Evolutionary conservation across 208 protist species (phyloP), one percentile per base, ranked within the genome.

Genomic region (Acanthamoeba quina): DNA sequence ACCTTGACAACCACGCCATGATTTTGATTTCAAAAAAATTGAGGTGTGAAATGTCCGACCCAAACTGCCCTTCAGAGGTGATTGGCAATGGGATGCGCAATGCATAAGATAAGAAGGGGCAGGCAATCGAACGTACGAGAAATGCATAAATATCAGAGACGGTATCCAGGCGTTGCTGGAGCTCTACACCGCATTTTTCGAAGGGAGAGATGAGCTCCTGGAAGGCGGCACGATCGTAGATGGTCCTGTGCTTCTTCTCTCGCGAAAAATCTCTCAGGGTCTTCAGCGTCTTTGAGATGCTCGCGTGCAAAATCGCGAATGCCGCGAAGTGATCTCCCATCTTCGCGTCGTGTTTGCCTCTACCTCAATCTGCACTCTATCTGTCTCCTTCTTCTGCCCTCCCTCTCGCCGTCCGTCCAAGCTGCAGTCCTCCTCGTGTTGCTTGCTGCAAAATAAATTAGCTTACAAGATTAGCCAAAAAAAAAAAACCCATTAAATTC

Each of bases 131-230:
- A 19, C 26, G 5, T 92, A 92, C 86, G 24, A 92, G 86, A 37
- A 92, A 92, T 11, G 52, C 47, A 54, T 92, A 92, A 54, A 92
- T n/a, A 11, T 92, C 86, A 21, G 86, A 52, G 64, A 92, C 44
- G 86, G 86, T 74, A 44, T 92, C 58, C 58, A 92, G 26, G 44
- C 86, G 86, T n/a, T 74, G 86, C n/a, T 92, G 86, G 24, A 92
- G 86, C 15, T 92, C 26, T 7, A 60, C 44, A 26, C 86, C 52
- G 37, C 86, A 88, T 88, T 64, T 52, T 41, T 88, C 80, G 44
- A 88, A 88, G 29, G 80, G 56, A 2, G 47, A 29, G 7, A 88
- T 66, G 80, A 66, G 80, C 13, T 56, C 52, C 44, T 66, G 80
- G 34, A 88, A 64, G 80, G 29, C 19, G 13, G 80, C 80, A 44